phyloP scores from a whole-genome alignment of 805 yeast species.

The Lipomyces chichibuensis region DNA sequence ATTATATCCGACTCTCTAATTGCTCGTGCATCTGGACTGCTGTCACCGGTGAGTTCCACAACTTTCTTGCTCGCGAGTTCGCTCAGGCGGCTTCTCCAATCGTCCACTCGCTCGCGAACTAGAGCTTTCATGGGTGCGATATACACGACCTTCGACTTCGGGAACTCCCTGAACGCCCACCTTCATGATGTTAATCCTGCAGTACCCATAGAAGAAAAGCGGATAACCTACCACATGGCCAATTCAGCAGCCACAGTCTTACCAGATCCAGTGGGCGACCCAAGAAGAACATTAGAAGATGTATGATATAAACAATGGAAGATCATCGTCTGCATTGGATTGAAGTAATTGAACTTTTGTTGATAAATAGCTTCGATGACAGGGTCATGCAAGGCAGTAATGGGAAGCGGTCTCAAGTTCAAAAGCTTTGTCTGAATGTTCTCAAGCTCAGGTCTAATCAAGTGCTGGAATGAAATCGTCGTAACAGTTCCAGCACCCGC shows the following conservation, averaged over 20 bases:
- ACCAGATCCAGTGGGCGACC: constrained; percentile 99
- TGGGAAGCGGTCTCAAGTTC: constrained; percentile 82
- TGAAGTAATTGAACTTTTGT: constrained; percentile 76
- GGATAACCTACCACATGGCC: constrained; percentile 74
- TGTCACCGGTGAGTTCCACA: constrained; percentile 83
- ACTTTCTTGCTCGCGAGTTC: constrained; percentile 53
- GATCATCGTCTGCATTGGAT: constrained; percentile 98
- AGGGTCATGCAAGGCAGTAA: constrained; percentile 72
- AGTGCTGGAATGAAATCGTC: constrained; percentile 83
- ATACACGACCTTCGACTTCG: constrained; percentile 65
- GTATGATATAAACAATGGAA: constrained; percentile 86
- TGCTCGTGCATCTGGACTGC: constrained; percentile 69
- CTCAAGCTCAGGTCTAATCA: constrained; percentile 85
- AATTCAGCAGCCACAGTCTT: constrained; percentile 96
- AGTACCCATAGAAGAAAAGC: neutral
- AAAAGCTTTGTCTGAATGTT: constrained; percentile 80
- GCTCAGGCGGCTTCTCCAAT: constrained; percentile 63
- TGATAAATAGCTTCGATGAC: constrained; percentile 70
- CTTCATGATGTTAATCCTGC: constrained; percentile 11
- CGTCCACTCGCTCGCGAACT: constrained; percentile 80
- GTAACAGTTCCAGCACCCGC: constrained; percentile 78
- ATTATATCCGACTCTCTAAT: constrained; percentile 72
- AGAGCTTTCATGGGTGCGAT: constrained; percentile 90
- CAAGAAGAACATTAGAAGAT: constrained; percentile 80
- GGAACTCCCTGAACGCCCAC: constrained; percentile 78